Conservation (phyloP, 176 grass and related monocot genomes). For the Juncus effusus region DNA sequence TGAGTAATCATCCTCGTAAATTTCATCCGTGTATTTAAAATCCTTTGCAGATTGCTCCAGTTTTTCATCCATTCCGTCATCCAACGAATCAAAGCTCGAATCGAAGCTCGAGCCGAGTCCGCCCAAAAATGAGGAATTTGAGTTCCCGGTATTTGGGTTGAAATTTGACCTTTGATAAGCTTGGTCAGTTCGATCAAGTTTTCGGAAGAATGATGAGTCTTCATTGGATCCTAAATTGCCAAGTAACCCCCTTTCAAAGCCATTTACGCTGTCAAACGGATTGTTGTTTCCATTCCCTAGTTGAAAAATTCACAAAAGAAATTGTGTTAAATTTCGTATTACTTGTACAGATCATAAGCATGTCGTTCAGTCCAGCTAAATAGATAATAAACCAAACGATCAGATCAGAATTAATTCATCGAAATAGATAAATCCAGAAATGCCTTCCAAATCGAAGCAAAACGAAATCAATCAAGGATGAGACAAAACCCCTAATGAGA, state of each 20-base stretch:
- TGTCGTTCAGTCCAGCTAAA: too few relatives aligned
- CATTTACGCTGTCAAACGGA: conserved; percentile 26
- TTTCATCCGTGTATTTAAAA: conserved; percentile 37
- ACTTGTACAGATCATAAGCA: too few relatives aligned
- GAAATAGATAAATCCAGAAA: too few relatives aligned
- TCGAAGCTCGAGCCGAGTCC: conserved; percentile 4
- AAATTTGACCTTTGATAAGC: conserved; percentile 17
- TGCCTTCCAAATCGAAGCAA: too few relatives aligned
- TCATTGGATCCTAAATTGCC: background rate
- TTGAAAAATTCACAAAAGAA: background rate
- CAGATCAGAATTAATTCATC: too few relatives aligned
- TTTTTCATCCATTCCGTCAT: conserved; percentile 58
- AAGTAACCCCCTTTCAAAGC: conserved; percentile 50
- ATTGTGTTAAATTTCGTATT: too few relatives aligned
- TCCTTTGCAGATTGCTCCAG: conserved; percentile 37
- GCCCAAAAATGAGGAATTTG: conserved; percentile 25
- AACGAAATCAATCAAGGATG: background rate
- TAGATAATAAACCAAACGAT: too few relatives aligned
- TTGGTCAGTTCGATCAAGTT: conserved; percentile 44
- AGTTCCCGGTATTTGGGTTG: conserved; percentile 28
- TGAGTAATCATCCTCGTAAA: conserved; percentile 39
- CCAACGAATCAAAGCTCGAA: conserved; percentile 45
- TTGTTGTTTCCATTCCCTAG: conserved; percentile 19
- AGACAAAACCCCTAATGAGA: background rate
- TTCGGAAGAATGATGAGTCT: conserved; percentile 31